Evolutionary conservation across 2,329 filamentous ascomycete species (phyloP).

Genomic region (Tolypocladium ovalisporum): DNA sequence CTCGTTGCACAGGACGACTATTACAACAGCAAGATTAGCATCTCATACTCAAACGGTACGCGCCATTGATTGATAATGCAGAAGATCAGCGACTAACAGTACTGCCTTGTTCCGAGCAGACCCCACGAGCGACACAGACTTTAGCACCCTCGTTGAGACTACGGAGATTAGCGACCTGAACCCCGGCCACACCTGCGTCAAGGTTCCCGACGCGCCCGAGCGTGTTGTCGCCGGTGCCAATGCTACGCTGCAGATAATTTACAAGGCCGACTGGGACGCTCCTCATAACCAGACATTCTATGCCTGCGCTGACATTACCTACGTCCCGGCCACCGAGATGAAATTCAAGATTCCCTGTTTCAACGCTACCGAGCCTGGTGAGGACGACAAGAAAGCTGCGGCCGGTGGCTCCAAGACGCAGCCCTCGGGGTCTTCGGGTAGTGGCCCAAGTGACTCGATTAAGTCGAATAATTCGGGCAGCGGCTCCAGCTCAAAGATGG

Average conservation of each 20-base stretch:
- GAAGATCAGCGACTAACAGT: background rate
- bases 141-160: slow-evolving; percentile 23
- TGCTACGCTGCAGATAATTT: slow-evolving; percentile 38
- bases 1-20: slow-evolving; percentile 42
- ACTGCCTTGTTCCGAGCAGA: slow-evolving; percentile 13
- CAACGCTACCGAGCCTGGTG: slow-evolving; percentile 25
- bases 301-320: slow-evolving; percentile 37
- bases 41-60: slow-evolving; percentile 38
- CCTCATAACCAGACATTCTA: slow-evolving; percentile 34
- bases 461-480: background rate
- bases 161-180: slow-evolving; percentile 27
- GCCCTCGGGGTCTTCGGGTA: slow-evolving; percentile 9
- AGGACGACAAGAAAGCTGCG: slow-evolving; percentile 11
- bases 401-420: slow-evolving; percentile 7
- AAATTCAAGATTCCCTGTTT: slow-evolving; percentile 27
- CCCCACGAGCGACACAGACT: slow-evolving; percentile 27
- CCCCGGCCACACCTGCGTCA: slow-evolving; percentile 35
- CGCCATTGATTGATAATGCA: background rate
- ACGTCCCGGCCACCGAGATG: slow-evolving; percentile 23
- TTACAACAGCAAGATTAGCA: slow-evolving; percentile 35
- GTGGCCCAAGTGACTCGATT: background rate
- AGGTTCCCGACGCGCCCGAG: slow-evolving; percentile 21
- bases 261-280: slow-evolving; percentile 31
- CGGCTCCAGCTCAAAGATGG: background rate
- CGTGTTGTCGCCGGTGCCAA: slow-evolving; percentile 26